phyloP scores from a whole-genome alignment of 371 early-diverging fungal genomes.

The Rhizopus sp. region DNA sequence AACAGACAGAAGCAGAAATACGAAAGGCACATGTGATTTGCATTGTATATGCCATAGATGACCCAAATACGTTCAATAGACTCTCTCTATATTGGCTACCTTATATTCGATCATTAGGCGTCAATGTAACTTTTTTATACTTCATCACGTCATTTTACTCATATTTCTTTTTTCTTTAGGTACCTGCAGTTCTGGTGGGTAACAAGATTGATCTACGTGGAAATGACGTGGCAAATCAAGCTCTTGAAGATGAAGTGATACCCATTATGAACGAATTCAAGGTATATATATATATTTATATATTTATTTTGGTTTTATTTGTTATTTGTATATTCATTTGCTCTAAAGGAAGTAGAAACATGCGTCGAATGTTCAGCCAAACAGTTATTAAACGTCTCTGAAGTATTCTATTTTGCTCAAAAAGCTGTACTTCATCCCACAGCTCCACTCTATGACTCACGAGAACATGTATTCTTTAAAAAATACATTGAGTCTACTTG shows the following conservation, averaged over 20 bases:
- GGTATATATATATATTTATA: slow-evolving; percentile 31
- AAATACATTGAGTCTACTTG: slow-evolving; percentile 2
- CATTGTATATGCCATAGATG: slow-evolving; percentile 91
- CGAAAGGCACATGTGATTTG: slow-evolving; percentile 95
- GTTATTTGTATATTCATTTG: not conserved
- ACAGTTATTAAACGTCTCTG: slow-evolving; percentile 90
- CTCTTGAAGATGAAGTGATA: slow-evolving; percentile 89
- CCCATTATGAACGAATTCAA: slow-evolving; percentile 98
- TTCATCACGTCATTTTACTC: too few species aligned
- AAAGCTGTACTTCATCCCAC: slow-evolving; percentile 97
- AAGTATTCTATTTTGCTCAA: slow-evolving; percentile 99
- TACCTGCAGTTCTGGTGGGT: slow-evolving; percentile 95
- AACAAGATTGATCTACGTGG: slow-evolving; percentile 95
- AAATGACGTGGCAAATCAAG: slow-evolving; percentile 75
- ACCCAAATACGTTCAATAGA: slow-evolving; percentile 80
- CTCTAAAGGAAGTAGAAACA: slow-evolving; percentile 90
- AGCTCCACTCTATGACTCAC: slow-evolving; percentile 92
- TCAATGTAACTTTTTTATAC: slow-evolving; percentile 66
- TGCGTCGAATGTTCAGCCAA: slow-evolving; percentile 98
- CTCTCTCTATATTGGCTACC: slow-evolving; percentile 92
- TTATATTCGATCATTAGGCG: slow-evolving; percentile 84
- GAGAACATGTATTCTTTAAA: slow-evolving; percentile 70
- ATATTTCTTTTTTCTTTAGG: slow-evolving; percentile 40
- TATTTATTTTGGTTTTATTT: not conserved
- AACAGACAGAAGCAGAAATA: slow-evolving; percentile 87